phyloP scores from a whole-genome alignment of 2,329 filamentous ascomycete species.

The Neospermospora avenae region DNA sequence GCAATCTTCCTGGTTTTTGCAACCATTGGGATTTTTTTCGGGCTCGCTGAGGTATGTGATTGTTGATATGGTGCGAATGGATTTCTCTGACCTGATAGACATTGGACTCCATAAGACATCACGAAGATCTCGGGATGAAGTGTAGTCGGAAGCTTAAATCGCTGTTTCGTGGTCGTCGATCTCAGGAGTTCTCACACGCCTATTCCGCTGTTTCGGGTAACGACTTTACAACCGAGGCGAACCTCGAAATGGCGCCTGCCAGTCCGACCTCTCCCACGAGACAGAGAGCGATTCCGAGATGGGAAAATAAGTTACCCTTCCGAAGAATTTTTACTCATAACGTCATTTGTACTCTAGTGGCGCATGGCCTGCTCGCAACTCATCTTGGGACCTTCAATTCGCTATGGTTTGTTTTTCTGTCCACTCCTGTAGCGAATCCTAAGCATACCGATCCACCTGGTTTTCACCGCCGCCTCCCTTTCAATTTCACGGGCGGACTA shows the following conservation, averaged over 20 bases:
- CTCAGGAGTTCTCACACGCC: conserved; percentile 8
- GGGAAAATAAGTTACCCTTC: conserved; percentile 31
- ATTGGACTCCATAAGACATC: conserved; percentile 34
- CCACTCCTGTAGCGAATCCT: conserved; percentile 49
- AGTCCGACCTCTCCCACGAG: conserved; percentile 14
- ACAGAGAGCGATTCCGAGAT: conserved; percentile 18
- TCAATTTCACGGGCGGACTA: conserved; percentile 62
- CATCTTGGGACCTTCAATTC: conserved; percentile 61
- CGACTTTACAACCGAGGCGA: conserved; percentile 12
- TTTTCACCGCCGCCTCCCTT: conserved; percentile 21
- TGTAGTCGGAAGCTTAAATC: conserved; percentile 18
- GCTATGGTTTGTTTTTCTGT: conserved; percentile 58
- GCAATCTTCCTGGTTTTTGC: conserved; percentile 32
- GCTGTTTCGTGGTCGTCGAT: conserved; percentile 15
- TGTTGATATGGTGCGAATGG: neutral
- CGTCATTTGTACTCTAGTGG: conserved; percentile 50
- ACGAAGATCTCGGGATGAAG: conserved; percentile 29
- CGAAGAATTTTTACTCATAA: conserved; percentile 34
- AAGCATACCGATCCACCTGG: conserved; percentile 56
- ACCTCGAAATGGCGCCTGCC: conserved; percentile 20
- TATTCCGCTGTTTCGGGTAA: conserved; percentile 20
- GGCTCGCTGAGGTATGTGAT: conserved; percentile 28
- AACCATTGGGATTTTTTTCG: conserved; percentile 34
- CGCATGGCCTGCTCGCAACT: conserved; percentile 66
- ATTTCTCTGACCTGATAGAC: conserved; percentile 29